Conservation (phyloP, 768 basidiomycete species). For the Psilocybe sp. region DNA sequence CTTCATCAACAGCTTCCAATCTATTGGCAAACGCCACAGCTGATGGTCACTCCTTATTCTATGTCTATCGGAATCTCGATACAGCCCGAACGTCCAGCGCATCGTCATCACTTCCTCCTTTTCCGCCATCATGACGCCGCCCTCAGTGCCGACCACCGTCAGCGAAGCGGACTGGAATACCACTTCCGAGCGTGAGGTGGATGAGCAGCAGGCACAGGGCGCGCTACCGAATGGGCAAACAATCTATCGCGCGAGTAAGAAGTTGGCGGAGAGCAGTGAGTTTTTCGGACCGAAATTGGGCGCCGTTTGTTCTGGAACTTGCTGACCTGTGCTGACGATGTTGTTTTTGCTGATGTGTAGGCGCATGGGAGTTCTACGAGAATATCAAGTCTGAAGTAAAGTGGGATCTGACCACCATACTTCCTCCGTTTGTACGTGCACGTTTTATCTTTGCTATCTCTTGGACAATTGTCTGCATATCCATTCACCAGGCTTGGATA, state of each 20-base stretch:
- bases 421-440: too few species aligned
- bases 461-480: too few species aligned
- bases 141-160: slow-evolving; percentile 25
- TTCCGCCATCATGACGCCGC: slow-evolving; percentile 37
- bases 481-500: too few species aligned
- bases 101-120: slow-evolving; percentile 65
- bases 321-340: too few species aligned
- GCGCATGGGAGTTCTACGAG: slow-evolving; percentile 37
- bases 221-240: slow-evolving; percentile 22
- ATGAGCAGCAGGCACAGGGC: slow-evolving; percentile 46
- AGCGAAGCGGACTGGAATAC: slow-evolving; percentile 63
- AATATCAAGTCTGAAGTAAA: slow-evolving; percentile 35
- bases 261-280: slow-evolving; percentile 56
- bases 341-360: slow-evolving; percentile 12
- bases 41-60: background rate
- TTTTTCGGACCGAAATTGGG: background rate
- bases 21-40: background rate
- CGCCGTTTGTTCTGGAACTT: too few species aligned
- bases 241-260: slow-evolving; percentile 58
- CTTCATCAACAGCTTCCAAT: background rate
- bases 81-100: slow-evolving; percentile 50
- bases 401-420: slow-evolving; percentile 47
- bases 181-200: slow-evolving; percentile 36
- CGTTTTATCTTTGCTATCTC: too few species aligned
- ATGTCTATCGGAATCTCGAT: too few species aligned